Evolutionary conservation across 2,329 filamentous ascomycete species (phyloP), one percentile per base, ranked within the genome.

Genomic region (Penicillium verrucosum): DNA sequence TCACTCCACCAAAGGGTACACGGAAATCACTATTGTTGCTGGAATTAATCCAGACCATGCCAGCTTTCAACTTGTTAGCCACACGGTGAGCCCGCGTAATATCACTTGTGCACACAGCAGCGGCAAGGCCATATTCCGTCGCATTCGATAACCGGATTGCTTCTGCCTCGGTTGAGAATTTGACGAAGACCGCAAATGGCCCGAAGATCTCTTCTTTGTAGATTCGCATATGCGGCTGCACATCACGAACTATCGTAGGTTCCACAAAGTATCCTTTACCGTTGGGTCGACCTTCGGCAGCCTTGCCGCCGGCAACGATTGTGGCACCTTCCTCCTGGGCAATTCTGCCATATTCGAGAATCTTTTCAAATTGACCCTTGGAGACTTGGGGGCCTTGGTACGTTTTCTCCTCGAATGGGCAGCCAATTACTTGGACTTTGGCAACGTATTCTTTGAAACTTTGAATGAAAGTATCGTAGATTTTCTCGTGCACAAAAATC

Each of bases 131-230:
- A 10, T 37, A 37, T 37, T 37, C 36, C 3, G 36, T 37, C 36
- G n/a, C 36, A n/a, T 37, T 37, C 16, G 36, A n/a, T 10, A 37
- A 37, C 16, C 36, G 36, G 16, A 37, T 37, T 18, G 36, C 36
- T 18, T 37, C 36, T 8, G 16, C 36, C 36, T 37, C 36, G 16
- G n/a, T 54, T 50, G 11, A 37, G 25, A 43, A 51, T 25, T 27
- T 27, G 9, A 51, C 6, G 4, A 51, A 18, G 12, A 38, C 37
- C 9, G 27, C 48, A 30, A 51, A 38, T 16, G 60, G 60, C 11
- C 60, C 60, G 43, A 62, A 62, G 14, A 62, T 57, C 44, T 62
- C 60, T 49, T 60, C 58, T 14, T 45, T 44, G 10, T 59, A 59
- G 25, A 62, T 59, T 9, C 43, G 38, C 58, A 62, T 60, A n/a